Evolutionary conservation across 257 asterid species (phyloP), one percentile per base, ranked within the genome.

Genomic region (Misopates orontium): DNA sequence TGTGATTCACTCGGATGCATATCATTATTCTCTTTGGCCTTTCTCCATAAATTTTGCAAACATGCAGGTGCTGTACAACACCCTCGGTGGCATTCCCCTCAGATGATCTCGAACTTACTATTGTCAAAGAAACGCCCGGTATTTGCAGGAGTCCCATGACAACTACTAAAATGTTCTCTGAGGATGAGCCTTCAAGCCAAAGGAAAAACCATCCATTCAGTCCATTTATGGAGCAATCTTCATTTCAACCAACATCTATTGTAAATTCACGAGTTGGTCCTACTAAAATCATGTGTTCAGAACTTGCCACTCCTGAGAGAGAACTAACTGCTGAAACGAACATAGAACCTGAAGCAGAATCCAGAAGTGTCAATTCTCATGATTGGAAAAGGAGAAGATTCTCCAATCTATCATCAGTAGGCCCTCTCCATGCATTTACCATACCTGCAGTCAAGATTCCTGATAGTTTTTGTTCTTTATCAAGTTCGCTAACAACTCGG

Each of bases 281-380:
- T 73, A 41, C 62, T 64, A 77, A 68, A 56, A 45, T 73, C 66
- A 54, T 54, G 17, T 63, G 54, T 66, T 72, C 79, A 56, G 67
- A 69, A 57, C 22, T 50, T 70, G 64, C 73, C 67, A 92, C 91
- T 64, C 89, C 96, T 32, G 84, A 80, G 61, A 83, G 73, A 56
- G 70, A 49, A 44, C 49, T 70, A 68, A 24, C 72, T 75, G 75
- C 84, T 36, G 68, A 71, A 51, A 59, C 67, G 31, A 77, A 75
- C 71, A 66, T 21, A 52, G 63, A 63, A 59, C 68, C 80, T 55
- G 94, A 79, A 67, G 76, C 79, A 72, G 92, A 83, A 65, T 87
- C 87, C 73, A 56, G 83, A 79, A 93, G 97, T 70, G 90, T 80
- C 47, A 93, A 90, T 71, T 87, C 90, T 52, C 80, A 59, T 63